A percentile compares a stretch with the other conserved stretches of the same genome.
These are phyloP conservation scores for Hippophae rhamnoides DNA, from an alignment of 306 rosid genomes.

Conservation along the genomic window DNA sequence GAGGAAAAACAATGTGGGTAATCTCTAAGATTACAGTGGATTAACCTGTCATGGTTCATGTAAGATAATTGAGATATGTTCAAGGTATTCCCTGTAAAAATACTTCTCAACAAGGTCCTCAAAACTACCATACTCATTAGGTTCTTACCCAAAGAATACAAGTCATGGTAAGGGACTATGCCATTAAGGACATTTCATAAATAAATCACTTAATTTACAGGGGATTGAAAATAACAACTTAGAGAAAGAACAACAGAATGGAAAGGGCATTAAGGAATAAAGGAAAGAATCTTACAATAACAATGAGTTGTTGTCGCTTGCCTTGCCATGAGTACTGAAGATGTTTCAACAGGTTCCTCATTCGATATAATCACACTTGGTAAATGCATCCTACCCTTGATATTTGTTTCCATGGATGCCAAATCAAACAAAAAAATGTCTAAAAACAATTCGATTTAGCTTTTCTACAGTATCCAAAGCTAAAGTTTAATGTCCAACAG, in stretches of 20 bases:
- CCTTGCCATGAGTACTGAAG: constrained; percentile 27
- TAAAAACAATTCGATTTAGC: constrained; percentile 11
- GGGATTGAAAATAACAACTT: constrained; percentile 23
- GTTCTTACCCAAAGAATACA: constrained; percentile 31
- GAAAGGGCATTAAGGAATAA: background rate
- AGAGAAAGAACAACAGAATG: constrained; percentile 16
- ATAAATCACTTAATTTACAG: constrained; percentile 61
- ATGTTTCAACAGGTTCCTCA: constrained; percentile 12
- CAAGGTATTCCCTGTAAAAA: background rate
- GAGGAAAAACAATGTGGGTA: no score
- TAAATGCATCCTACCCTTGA: constrained; percentile 24
- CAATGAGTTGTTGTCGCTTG: constrained; percentile 40
- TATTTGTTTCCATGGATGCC: constrained; percentile 27
- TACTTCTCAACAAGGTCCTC: constrained; percentile 14
- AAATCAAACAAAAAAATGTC: constrained; percentile 15
- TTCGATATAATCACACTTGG: constrained; percentile 15
- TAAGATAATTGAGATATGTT: no score
- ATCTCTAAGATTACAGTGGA: no score
- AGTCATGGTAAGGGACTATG: constrained; percentile 25
- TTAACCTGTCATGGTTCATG: no score
- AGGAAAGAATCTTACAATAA: constrained; percentile 50
- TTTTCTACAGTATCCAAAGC: constrained; percentile 15
- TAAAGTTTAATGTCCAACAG: background rate
- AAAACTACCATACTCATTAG: background rate
- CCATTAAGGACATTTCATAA: constrained; percentile 22